Conservation (phyloP, 345 rosid genomes). For the Lumnitzera racemosa region DNA sequence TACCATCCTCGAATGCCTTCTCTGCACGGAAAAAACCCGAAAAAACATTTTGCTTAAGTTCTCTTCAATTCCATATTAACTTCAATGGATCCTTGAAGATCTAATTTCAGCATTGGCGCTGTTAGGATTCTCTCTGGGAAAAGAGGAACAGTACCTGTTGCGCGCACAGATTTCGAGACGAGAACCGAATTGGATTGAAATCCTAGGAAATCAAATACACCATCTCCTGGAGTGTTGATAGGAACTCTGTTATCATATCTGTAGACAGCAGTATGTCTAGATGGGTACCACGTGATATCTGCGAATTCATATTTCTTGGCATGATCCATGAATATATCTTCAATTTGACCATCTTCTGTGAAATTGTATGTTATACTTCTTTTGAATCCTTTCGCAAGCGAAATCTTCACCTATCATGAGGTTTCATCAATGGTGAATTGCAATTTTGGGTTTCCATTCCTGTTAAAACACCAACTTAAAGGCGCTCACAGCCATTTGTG, state of each 20-base stretch:
- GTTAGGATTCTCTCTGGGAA: no score
- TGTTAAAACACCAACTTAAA: no score
- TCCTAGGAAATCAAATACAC: conserved; percentile 62
- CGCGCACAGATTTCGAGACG: conserved; percentile 48
- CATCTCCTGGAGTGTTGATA: conserved; percentile 37
- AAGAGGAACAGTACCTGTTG: conserved; percentile 36
- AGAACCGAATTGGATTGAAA: conserved; percentile 58
- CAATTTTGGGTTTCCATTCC: no score
- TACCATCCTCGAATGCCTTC: conserved; percentile 41
- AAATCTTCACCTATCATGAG: conserved; percentile 47
- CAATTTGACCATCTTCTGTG: conserved; percentile 51
- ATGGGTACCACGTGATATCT: conserved; percentile 87
- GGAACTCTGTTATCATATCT: conserved; percentile 65
- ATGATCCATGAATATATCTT: conserved; percentile 48
- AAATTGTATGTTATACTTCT: conserved; percentile 67
- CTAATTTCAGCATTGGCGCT: no score
- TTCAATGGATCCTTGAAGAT: no score
- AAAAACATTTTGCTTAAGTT: no score
- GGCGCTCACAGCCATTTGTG: no score
- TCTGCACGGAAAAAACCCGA: conserved; percentile 28
- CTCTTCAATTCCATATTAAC: no score
- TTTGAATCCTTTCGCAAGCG: conserved; percentile 60
- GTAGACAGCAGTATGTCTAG: conserved; percentile 59
- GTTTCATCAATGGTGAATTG: neutral
- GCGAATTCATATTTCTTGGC: conserved; percentile 64